Conservation (phyloP, 306 rosid genomes). For the Quercus berberidifolia region DNA sequence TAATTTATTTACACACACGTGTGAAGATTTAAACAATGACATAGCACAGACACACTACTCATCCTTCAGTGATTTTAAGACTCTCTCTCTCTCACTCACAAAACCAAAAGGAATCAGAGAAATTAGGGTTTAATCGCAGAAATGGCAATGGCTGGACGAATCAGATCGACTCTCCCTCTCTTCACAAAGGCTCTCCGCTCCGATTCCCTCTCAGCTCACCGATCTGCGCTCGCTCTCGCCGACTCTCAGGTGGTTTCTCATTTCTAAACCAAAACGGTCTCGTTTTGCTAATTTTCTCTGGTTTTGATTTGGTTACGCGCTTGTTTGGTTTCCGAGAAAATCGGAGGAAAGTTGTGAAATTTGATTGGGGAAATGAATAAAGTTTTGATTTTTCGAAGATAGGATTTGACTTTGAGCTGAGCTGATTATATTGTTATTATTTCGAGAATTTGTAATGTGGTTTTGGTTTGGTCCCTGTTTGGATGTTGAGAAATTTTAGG, state of each 20-base stretch:
- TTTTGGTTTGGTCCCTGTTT: neutral
- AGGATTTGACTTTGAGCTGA: neutral
- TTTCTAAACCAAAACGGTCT: neutral
- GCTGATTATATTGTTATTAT: too few species aligned
- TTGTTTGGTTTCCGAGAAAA: neutral
- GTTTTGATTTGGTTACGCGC: neutral
- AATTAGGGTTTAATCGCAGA: slow-evolving; percentile 45
- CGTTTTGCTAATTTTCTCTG: neutral
- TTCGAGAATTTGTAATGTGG: neutral
- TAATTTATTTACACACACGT: too few species aligned
- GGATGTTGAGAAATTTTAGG: neutral
- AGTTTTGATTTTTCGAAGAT: neutral
- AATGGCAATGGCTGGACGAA: slow-evolving; percentile 59
- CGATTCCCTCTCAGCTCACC: slow-evolving; percentile 26
- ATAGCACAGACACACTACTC: too few species aligned
- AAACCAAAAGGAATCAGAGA: slow-evolving; percentile 5
- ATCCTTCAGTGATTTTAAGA: too few species aligned
- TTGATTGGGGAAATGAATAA: neutral
- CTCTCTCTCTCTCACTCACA: neutral
- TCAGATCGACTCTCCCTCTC: slow-evolving; percentile 62
- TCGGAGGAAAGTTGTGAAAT: neutral
- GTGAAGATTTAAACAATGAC: too few species aligned
- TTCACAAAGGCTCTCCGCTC: slow-evolving; percentile 41
- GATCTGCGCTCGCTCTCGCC: slow-evolving; percentile 35
- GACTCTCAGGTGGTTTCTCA: slow-evolving; percentile 35